Evolutionary conservation across 2,329 filamentous ascomycete species (phyloP), one percentile per base, ranked within the genome.

Genomic region (Hypoxylon sp.): DNA sequence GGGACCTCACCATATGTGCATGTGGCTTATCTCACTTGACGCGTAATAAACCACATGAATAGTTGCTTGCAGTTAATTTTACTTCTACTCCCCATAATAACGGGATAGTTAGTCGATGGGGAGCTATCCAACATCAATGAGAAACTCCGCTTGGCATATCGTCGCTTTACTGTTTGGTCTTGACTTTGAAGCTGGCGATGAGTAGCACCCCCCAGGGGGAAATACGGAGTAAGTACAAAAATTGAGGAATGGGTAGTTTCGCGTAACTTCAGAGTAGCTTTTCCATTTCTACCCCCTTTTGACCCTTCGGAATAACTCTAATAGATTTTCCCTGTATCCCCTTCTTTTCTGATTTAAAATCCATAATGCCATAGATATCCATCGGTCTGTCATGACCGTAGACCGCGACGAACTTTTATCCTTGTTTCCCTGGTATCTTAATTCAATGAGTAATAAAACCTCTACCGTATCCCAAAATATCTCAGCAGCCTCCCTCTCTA

Each of bases 381-480:
- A 53, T n/a, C 25, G 6, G 34, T 23, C 8, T 14, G 34, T 25
- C 34, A 43, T 25, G 14, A 39, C 37, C 21, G n/a, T 14, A 45
- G 39, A 16, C 12, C 39, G 45, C 8, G 27, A 54, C n/a, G 5
- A 45, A 45, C 7, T 19, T 14, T 16, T 7, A 3, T 25, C 11
- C 21, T 41, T 55, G 45, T 47, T 55, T 60, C 43, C 51, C 45
- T 63, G 50, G 59, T 66, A 66, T 60, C 54, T 34, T 25, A 61
- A 65, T 32, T 27, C 32, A 48, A 53, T 1, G 4, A 48, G 37
- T 41, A 29, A 54, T n/a, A 27, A 53, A 30, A 37, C 25, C 16
- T 32, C n/a, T 16, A 52, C 41, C 11, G 30, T 29, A 50, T 12
- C 16, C 23, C 32, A 43, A 25, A n/a, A 34, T 32, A 48, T 7